These are phyloP conservation scores for Lentinula aciculospora DNA, from an alignment of 768 basidiomycete species.

Conservation along the genomic window DNA sequence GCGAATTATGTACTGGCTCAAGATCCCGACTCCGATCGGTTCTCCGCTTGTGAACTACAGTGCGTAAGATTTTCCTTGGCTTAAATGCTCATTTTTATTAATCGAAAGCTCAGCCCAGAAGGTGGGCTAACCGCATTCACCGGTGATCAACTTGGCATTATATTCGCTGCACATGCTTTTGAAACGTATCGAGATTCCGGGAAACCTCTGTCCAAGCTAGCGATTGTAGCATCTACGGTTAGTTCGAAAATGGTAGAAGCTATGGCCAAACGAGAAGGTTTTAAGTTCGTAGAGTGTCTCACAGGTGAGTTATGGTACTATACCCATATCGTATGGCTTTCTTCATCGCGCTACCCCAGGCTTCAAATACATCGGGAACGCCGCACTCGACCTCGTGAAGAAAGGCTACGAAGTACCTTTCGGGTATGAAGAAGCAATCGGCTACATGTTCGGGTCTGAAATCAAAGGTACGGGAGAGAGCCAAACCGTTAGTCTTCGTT, in stretches of 20 bases:
- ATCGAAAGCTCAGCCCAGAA: slow-evolving; percentile 23
- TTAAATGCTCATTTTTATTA: slow-evolving; percentile 4
- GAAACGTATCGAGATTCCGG: slow-evolving; percentile 36
- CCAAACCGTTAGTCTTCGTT: not conserved
- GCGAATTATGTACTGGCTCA: slow-evolving; percentile 76
- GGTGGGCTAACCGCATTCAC: slow-evolving; percentile 71
- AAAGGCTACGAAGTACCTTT: slow-evolving; percentile 72
- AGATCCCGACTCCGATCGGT: slow-evolving; percentile 85
- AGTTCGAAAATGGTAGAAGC: slow-evolving; percentile 86
- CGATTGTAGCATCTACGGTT: slow-evolving; percentile 86
- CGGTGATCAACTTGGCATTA: slow-evolving; percentile 74
- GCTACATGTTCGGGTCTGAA: slow-evolving; percentile 78
- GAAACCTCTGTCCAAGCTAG: slow-evolving; percentile 51
- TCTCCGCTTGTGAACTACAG: slow-evolving; percentile 71
- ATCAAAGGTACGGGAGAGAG: slow-evolving; percentile 34
- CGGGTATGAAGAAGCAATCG: slow-evolving; percentile 91
- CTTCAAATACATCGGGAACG: slow-evolving; percentile 90
- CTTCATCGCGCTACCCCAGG: slow-evolving; percentile 33
- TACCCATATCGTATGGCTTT: slow-evolving; percentile 11
- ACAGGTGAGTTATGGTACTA: slow-evolving; percentile 45
- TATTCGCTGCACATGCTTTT: slow-evolving; percentile 39
- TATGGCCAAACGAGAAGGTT: slow-evolving; percentile 73
- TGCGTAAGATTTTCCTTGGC: slow-evolving; percentile 19
- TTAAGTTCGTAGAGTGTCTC: slow-evolving; percentile 79
- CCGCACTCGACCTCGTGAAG: slow-evolving; percentile 56